These are phyloP conservation scores for Theileria parva DNA, from an alignment of 169 alveolate species.

Conservation along the genomic window DNA sequence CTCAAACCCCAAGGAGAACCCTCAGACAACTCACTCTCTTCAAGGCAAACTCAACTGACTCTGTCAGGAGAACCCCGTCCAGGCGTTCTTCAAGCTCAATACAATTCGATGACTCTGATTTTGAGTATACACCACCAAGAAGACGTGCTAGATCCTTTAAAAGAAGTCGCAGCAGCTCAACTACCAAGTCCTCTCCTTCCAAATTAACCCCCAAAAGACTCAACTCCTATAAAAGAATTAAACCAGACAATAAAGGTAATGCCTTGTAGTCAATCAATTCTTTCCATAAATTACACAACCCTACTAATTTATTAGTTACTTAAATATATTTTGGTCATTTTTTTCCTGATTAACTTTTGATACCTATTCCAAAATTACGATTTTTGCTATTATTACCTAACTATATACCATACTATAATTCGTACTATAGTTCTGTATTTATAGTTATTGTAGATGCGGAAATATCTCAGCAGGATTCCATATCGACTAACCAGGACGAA, in stretches of 20 bases:
- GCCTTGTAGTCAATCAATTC: not conserved
- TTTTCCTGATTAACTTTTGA: too few species aligned
- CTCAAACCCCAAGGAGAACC: constrained; percentile 4
- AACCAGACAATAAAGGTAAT: not conserved
- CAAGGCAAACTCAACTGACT: not conserved
- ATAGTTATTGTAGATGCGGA: not conserved
- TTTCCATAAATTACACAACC: not conserved
- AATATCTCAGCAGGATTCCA: not conserved
- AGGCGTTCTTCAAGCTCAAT: not conserved
- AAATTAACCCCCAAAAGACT: not conserved
- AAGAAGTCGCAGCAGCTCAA: not conserved
- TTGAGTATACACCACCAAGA: constrained; percentile 6
- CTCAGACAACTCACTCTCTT: constrained; percentile 5
- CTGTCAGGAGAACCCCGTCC: not conserved
- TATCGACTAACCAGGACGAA: not conserved
- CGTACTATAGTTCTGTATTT: not conserved
- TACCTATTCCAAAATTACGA: too few species aligned
- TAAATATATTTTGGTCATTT: too few species aligned
- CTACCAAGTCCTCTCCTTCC: constrained; percentile 21
- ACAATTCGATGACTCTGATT: constrained; percentile 3
- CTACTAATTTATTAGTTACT: too few species aligned
- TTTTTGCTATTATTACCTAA: too few species aligned
- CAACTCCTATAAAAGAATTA: not conserved
- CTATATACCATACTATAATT: not conserved
- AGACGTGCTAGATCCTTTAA: not conserved